Evolutionary conservation across 1,284 basidiomycete genomes (phyloP).

Genomic region (Tilletia indica): DNA sequence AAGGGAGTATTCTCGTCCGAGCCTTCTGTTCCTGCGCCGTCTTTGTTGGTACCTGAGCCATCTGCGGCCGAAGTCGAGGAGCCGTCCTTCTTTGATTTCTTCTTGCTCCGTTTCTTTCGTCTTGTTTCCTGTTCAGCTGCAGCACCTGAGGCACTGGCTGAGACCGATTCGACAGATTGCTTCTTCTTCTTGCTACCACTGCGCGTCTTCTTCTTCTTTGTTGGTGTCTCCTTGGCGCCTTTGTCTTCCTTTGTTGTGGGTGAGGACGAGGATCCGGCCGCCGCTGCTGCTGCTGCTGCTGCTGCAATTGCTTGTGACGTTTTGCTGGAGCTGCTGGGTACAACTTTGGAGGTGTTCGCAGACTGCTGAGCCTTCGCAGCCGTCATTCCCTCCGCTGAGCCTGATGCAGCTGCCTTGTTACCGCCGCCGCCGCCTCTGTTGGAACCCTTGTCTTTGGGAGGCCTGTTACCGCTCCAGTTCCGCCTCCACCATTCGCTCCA

Average conservation of each 20-base stretch:
- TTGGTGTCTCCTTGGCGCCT: no score
- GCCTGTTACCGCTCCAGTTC: not conserved
- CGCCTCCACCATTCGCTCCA: not conserved
- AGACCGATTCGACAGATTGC: no score
- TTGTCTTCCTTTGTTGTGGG: not conserved
- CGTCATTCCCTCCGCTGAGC: not conserved
- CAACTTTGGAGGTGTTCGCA: no score
- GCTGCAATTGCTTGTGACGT: not conserved
- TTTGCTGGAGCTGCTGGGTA: no score
- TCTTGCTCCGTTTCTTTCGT: no score
- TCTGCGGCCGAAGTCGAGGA: not conserved
- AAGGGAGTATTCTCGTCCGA: not conserved
- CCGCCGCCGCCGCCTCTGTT: not conserved
- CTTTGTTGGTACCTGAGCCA: not conserved
- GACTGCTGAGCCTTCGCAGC: no score
- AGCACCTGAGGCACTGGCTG: no score
- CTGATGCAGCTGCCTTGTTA: not conserved
- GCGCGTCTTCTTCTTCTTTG: no score
- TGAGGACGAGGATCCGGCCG: not conserved
- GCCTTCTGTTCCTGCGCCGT: not conserved
- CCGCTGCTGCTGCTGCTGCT: constrained; percentile 3
- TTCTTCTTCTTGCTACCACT: no score
- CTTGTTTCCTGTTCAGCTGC: no score
- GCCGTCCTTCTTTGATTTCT: no score
- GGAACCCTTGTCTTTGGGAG: not conserved